Percentiles rank a stretch among this genome's conserved stretches.
Conservation (phyloP, 2,329 filamentous ascomycete species). For the Scedosporium minutisporum region DNA sequence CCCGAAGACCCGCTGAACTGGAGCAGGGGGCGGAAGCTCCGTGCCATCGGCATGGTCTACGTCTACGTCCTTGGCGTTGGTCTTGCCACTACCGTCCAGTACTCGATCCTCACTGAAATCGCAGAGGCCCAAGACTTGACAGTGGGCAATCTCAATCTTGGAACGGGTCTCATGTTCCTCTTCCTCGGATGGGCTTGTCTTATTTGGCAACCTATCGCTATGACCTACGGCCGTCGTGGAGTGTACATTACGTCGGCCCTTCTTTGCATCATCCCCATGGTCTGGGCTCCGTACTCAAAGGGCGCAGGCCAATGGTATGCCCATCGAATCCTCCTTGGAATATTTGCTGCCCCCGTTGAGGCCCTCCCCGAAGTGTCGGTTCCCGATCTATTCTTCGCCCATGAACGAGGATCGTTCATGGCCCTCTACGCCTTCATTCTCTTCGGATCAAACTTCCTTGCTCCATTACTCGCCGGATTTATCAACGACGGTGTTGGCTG, state of each 20-base stretch:
- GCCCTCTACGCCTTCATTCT: constrained; percentile 32
- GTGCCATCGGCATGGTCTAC: constrained; percentile 23
- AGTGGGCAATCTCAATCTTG: constrained; percentile 33
- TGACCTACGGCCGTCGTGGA: constrained; percentile 40
- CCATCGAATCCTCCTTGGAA: constrained; percentile 18
- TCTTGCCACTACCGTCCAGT: constrained; percentile 20
- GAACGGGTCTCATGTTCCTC: constrained; percentile 43
- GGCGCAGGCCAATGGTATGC: constrained; percentile 16
- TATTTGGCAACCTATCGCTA: constrained; percentile 41
- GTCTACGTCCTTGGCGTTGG: constrained; percentile 33
- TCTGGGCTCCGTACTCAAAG: constrained; percentile 20
- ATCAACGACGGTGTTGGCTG: constrained; percentile 38
- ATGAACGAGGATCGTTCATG: constrained; percentile 31
- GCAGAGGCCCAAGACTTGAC: constrained; percentile 32
- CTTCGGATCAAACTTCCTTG: constrained; percentile 33
- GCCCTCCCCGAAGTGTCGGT: constrained; percentile 22
- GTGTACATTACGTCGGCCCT: constrained; percentile 33
- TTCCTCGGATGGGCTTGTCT: constrained; percentile 40
- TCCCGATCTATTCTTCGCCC: constrained; percentile 29
- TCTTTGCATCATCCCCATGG: constrained; percentile 18
- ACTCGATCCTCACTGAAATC: constrained; percentile 28
- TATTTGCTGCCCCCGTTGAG: constrained; percentile 20
- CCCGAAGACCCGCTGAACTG: constrained; percentile 17
- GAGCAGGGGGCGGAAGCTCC: constrained; percentile 11
- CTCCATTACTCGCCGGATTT: constrained; percentile 38